A percentile compares a stretch with the other conserved stretches of the same genome.
Evolutionary conservation across 2,329 filamentous ascomycete genomes (phyloP).

Genomic region (Aspergillus glaucus): DNA sequence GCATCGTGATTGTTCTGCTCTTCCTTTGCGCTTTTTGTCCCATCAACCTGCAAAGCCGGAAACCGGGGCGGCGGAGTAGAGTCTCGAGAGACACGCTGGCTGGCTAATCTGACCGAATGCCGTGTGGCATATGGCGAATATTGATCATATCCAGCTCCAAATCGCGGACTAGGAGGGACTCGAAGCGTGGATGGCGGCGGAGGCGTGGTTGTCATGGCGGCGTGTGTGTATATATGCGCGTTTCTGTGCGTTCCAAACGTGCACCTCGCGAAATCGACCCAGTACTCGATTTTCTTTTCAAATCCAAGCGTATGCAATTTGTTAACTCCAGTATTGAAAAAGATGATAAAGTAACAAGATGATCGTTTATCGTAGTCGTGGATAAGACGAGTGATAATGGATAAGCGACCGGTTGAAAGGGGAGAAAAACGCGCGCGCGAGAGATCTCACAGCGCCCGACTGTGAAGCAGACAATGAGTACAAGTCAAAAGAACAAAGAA

Average conservation of each 20-base stretch:
- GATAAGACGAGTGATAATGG: not conserved
- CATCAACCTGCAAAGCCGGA: conserved; percentile 12
- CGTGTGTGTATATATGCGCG: conserved; percentile 5
- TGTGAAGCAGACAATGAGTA: not conserved
- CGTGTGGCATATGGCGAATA: conserved; percentile 37
- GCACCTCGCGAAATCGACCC: not conserved
- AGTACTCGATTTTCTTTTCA: not conserved
- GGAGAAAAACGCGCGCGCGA: conserved; percentile 1
- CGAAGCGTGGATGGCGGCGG: conserved; percentile 33
- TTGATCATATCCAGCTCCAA: conserved; percentile 40
- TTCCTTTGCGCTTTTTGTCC: conserved; percentile 12
- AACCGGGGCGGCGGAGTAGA: conserved; percentile 23
- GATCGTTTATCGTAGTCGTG: not conserved
- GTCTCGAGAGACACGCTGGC: conserved; percentile 23
- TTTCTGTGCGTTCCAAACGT: not conserved
- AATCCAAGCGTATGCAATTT: not conserved
- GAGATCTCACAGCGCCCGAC: not conserved
- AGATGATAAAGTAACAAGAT: not conserved
- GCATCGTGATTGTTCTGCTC: conserved; percentile 16
- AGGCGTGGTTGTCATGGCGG: conserved; percentile 39
- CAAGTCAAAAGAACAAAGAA: not conserved
- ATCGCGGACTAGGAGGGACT: conserved; percentile 40
- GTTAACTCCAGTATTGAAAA: not conserved
- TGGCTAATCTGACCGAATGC: conserved; percentile 35
- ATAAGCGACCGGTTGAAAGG: not conserved